Evolutionary conservation across 208 protist species (phyloP), one percentile per base, ranked within the genome.

Genomic region (Naegleria fowleri): DNA sequence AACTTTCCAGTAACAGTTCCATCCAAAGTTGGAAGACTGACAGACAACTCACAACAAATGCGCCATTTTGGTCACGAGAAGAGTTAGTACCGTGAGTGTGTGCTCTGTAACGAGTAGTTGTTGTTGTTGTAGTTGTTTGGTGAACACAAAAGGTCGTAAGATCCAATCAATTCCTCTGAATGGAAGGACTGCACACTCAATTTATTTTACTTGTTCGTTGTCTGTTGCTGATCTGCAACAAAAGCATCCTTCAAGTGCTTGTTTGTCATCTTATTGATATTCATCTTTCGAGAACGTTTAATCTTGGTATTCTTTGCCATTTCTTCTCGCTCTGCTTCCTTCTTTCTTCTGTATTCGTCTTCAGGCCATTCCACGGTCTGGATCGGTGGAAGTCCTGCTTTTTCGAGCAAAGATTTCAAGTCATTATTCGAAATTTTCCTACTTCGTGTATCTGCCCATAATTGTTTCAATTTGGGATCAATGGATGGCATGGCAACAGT

Each of bases 301-400:
- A 13, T 2, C 29, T 79, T 79, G 29, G 9, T 79, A 36, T 79
- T 79, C 67, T 79, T 79, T 79, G 67, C 67, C 19, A 36, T 79
- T 79, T 79, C 67, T 79, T 79, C 67, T 79, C 67, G 29, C n/a
- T 79, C 67, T 36, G 67, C 67, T 79, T 79, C 67, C 29, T 79
- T 79, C 67, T 79, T 79, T 33, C 25, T 79, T 79, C 67, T 79
- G 29, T 79, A 33, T 79, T 79, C 67, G 36, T 79, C 67, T 79
- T 79, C 67, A 36, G 67, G 67, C 67, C 67, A 79, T 36, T 36
- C 29, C 19, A 79, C 29, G 6, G 67, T 79, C 6, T 25, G 29
- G 6, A 36, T 79, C 6, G 16, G 6, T 11, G 67, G 29, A 7
- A 79, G 29, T 36, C 29, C 29, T 36, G 25, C 67, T 79, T 79